phyloP scores from a whole-genome alignment of 352 stramenopile genomes.

The Phytophthora citrophthora region DNA sequence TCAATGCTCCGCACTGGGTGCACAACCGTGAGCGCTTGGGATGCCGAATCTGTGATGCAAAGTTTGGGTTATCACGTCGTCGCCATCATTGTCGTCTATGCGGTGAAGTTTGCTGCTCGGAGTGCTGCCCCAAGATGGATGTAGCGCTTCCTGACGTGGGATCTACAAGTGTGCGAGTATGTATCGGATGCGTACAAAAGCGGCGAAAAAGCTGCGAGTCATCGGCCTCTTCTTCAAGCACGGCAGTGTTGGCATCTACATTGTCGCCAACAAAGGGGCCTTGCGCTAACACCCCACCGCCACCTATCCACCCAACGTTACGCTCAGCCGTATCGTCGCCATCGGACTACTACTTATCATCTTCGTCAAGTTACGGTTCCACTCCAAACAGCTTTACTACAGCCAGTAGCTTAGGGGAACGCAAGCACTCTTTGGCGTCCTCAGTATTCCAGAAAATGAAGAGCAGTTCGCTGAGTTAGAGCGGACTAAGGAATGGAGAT shows the following conservation, averaged over 20 bases:
- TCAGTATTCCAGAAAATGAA: slow-evolving; percentile 72
- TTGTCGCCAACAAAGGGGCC: slow-evolving; percentile 33
- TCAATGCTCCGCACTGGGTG: slow-evolving; percentile 74
- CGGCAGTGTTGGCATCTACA: slow-evolving; percentile 26
- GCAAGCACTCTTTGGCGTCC: slow-evolving; percentile 57
- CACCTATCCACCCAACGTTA: slow-evolving; percentile 23
- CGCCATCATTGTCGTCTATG: slow-evolving; percentile 83
- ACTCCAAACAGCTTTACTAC: slow-evolving; percentile 33
- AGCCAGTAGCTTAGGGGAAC: slow-evolving; percentile 51
- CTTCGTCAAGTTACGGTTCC: slow-evolving; percentile 43
- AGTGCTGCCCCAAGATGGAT: slow-evolving; percentile 85
- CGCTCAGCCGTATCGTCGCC: slow-evolving; percentile 43
- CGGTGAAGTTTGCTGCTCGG: slow-evolving; percentile 77
- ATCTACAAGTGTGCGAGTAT: slow-evolving; percentile 74
- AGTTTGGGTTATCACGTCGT: slow-evolving; percentile 73
- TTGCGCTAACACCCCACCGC: slow-evolving; percentile 22
- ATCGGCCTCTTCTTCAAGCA: slow-evolving; percentile 17
- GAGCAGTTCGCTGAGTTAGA: slow-evolving; percentile 35
- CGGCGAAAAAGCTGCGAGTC: slow-evolving; percentile 62
- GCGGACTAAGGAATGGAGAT: background rate
- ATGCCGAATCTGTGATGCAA: slow-evolving; percentile 68
- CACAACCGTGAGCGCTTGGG: slow-evolving; percentile 61
- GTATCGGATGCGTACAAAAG: slow-evolving; percentile 61
- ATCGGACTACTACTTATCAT: slow-evolving; percentile 57
- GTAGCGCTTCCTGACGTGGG: slow-evolving; percentile 68